A percentile compares a stretch with the other conserved stretches of the same genome.
phyloP scores from a whole-genome alignment of 495 filamentous ascomycete species.

The Pyrenopolyporus hunteri region DNA sequence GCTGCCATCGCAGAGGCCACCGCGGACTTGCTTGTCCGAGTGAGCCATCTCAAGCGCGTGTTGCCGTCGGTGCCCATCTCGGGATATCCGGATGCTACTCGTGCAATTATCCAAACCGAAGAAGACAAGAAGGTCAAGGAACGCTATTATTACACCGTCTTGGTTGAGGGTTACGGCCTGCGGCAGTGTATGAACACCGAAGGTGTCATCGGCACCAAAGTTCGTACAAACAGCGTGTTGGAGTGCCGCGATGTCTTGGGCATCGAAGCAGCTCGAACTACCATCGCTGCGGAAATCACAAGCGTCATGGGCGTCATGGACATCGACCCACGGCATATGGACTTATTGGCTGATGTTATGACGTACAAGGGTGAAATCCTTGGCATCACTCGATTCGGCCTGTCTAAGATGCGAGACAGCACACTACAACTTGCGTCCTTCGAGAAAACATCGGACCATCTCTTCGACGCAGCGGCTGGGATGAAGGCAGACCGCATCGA shows the following conservation, averaged over 20 bases:
- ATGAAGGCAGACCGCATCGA: constrained; percentile 89
- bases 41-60: constrained; percentile 81
- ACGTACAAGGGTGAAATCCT: constrained; percentile 97
- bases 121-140: constrained; percentile 52
- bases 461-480: constrained; percentile 91
- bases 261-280: constrained; percentile 89
- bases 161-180: constrained; percentile 95
- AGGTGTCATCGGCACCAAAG: constrained; percentile 77
- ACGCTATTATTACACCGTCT: constrained; percentile 68
- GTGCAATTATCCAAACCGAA: constrained; percentile 82
- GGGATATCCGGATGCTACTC: constrained; percentile 81
- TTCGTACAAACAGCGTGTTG: constrained; percentile 85
- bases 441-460: constrained; percentile 97
- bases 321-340: constrained; percentile 98
- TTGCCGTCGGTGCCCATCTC: constrained; percentile 80
- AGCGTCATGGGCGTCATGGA: constrained; percentile 88
- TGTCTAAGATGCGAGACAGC: constrained; percentile 95
- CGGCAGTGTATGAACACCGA: constrained; percentile 87
- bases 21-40: constrained; percentile 76
- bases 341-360: constrained; percentile 98
- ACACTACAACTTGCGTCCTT: constrained; percentile 95
- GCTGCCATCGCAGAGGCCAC: constrained; percentile 55
- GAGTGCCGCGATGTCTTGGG: constrained; percentile 92
- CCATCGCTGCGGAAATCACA: constrained; percentile 81
- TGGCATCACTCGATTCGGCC: constrained; percentile 96